Evolutionary conservation across 2,329 filamentous ascomycete genomes (phyloP).

Genomic region (Apiospora marii): DNA sequence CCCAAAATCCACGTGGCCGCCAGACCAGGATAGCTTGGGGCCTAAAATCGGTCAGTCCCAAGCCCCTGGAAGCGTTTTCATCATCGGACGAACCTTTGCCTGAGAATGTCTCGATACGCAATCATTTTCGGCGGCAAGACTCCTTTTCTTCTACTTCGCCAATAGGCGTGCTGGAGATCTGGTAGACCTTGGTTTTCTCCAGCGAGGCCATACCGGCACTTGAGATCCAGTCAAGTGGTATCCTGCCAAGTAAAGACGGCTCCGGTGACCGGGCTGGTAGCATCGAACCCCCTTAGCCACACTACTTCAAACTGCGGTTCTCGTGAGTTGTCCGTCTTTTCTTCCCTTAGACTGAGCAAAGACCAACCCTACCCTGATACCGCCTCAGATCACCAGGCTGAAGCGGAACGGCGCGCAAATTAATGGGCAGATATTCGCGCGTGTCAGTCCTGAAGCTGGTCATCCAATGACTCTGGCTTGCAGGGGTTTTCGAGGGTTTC

Average conservation of each 20-base stretch:
- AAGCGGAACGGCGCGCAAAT: conserved; percentile 20
- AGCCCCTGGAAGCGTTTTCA: conserved; percentile 8
- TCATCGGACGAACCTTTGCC: conserved; percentile 3
- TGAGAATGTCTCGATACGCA: not conserved
- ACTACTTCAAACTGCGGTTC: not conserved
- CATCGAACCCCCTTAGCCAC: not conserved
- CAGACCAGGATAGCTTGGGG: not conserved
- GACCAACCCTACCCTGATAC: not conserved
- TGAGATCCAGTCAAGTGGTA: not conserved
- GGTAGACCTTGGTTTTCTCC: not conserved
- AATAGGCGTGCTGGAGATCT: too few species aligned
- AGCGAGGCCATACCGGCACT: not conserved
- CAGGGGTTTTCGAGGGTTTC: not conserved
- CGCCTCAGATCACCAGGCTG: not conserved
- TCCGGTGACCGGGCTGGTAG: not conserved
- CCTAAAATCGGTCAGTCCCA: conserved; percentile 13
- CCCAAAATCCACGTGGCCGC: conserved; percentile 18
- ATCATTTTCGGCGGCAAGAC: not conserved
- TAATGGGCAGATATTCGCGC: not conserved
- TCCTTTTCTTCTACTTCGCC: not conserved
- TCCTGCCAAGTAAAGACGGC: not conserved
- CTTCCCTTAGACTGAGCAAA: not conserved
- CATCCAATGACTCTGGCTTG: conserved; percentile 2
- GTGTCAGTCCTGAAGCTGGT: not conserved
- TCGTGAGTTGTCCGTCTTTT: not conserved